Evolutionary conservation across 2,329 filamentous ascomycete genomes (phyloP).

Genomic region (Xylaria sp.): DNA sequence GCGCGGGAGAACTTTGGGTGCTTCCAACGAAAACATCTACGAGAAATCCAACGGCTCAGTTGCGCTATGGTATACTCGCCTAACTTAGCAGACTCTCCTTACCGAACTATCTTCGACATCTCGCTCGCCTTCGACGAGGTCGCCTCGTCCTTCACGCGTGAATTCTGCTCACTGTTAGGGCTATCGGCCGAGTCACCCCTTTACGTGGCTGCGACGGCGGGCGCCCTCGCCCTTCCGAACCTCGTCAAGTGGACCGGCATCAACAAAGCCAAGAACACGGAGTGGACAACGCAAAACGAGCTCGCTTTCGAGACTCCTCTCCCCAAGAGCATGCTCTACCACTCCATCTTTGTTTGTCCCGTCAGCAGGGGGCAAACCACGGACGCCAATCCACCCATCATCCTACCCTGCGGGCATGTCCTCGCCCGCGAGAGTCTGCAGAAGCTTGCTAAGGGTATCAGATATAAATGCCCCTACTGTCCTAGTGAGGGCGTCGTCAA

Average conservation of each 20-base stretch:
- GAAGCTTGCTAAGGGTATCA: conserved; percentile 78
- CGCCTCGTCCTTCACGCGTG: conserved; percentile 86
- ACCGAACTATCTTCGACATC: conserved; percentile 80
- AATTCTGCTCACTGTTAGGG: conserved; percentile 92
- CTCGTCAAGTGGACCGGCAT: conserved; percentile 89
- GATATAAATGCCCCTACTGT: conserved; percentile 97
- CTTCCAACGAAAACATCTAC: conserved; percentile 79
- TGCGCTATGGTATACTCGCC: conserved; percentile 82
- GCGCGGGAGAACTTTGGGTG: conserved; percentile 77
- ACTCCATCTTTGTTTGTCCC: conserved; percentile 97
- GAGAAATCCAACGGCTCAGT: conserved; percentile 83
- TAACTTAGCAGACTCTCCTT: conserved; percentile 82
- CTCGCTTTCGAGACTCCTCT: conserved; percentile 80
- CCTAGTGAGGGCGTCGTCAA: conserved; percentile 82
- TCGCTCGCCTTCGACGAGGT: conserved; percentile 83
- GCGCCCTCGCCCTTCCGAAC: conserved; percentile 88
- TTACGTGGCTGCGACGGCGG: conserved; percentile 91
- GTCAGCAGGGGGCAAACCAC: conserved; percentile 97
- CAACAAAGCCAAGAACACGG: conserved; percentile 88
- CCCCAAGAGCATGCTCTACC: conserved; percentile 76
- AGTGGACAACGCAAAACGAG: conserved; percentile 94
- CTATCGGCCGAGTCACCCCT: conserved; percentile 92
- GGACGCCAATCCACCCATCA: conserved; percentile 93
- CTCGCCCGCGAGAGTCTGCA: conserved; percentile 86
- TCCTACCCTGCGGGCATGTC: conserved; percentile 95